Evolutionary conservation across 495 filamentous ascomycete genomes (phyloP).

Genomic region (Staphylotrichum longicolle): DNA sequence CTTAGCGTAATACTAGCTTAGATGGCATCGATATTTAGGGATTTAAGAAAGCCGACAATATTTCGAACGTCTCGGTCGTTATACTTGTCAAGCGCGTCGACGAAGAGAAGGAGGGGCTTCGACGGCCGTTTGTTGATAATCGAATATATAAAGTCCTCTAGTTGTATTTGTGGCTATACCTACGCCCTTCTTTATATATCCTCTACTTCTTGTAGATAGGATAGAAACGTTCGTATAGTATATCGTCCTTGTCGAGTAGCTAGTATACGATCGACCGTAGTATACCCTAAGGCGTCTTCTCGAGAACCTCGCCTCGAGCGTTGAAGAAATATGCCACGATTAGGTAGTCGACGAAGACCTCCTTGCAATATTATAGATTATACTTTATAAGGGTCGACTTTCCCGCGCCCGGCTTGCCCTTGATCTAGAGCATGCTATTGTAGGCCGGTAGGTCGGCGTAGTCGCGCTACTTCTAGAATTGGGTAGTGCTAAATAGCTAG

Average conservation of each 20-base stretch:
- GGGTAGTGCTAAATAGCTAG: constrained; percentile 20
- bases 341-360: constrained; percentile 21
- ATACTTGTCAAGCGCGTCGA: constrained; percentile 45
- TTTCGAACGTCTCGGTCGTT: constrained; percentile 32
- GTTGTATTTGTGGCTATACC: not conserved
- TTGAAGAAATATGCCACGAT: constrained; percentile 27
- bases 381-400: constrained; percentile 42
- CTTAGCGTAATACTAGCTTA: constrained; percentile 12
- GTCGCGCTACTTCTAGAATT: constrained; percentile 47
- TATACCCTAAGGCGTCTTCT: constrained; percentile 50
- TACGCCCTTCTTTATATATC: constrained; percentile 1
- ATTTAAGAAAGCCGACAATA: constrained; percentile 36
- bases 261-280: constrained; percentile 49
- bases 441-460: constrained; percentile 31
- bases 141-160: constrained; percentile 1
- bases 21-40: constrained; percentile 23
- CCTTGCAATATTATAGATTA: not conserved
- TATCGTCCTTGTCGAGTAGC: constrained; percentile 25
- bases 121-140: constrained; percentile 9
- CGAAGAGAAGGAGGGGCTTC: constrained; percentile 21
- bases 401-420: constrained; percentile 52
- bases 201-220: not conserved
- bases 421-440: constrained; percentile 53
- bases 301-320: constrained; percentile 38
- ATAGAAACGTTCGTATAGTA: not conserved